A percentile compares a stretch with the other conserved stretches of the same genome.
Evolutionary conservation across 2,329 filamentous ascomycete species (phyloP).

Genomic region (Anthostomella pinea): DNA sequence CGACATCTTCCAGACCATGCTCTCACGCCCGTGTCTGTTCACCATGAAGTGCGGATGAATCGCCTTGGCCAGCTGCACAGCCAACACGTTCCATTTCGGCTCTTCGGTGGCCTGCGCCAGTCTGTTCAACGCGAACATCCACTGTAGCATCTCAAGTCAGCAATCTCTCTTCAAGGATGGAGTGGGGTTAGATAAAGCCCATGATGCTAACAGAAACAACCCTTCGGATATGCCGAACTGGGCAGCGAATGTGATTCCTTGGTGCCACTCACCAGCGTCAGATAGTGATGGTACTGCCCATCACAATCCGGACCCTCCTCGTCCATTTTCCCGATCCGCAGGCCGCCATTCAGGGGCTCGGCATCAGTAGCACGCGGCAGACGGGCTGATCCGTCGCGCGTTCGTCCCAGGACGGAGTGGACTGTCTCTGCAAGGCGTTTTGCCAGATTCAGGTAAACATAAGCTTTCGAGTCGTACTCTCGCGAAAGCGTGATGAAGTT

Average conservation of each 20-base stretch:
- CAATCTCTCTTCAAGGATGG: too few species aligned
- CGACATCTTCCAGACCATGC: conserved; percentile 56
- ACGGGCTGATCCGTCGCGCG: conserved; percentile 43
- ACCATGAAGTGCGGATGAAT: conserved; percentile 52
- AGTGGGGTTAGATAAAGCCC: too few species aligned
- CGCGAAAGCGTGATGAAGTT: conserved; percentile 55
- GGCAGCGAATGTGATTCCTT: too few species aligned
- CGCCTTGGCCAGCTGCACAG: conserved; percentile 49
- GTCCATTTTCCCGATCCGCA: conserved; percentile 55
- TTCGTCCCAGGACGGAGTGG: conserved; percentile 51
- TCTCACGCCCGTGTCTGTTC: conserved; percentile 13
- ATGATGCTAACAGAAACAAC: too few species aligned
- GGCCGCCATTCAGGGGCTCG: conserved; percentile 50
- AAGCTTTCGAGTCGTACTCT: conserved; percentile 29
- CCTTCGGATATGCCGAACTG: too few species aligned
- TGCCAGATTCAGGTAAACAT: conserved; percentile 50
- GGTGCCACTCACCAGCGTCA: too few species aligned
- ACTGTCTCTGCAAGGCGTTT: conserved; percentile 47
- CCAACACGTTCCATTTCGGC: conserved; percentile 46
- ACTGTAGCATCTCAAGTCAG: too few species aligned
- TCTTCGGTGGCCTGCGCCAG: conserved; percentile 47
- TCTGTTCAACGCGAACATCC: conserved; percentile 61
- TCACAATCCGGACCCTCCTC: conserved; percentile 50
- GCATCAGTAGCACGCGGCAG: conserved; percentile 50
- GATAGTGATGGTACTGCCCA: conserved; percentile 61